These are phyloP conservation scores for Hansenula anomala DNA, from an alignment of 1,139 yeast species.

Conservation along the genomic window DNA sequence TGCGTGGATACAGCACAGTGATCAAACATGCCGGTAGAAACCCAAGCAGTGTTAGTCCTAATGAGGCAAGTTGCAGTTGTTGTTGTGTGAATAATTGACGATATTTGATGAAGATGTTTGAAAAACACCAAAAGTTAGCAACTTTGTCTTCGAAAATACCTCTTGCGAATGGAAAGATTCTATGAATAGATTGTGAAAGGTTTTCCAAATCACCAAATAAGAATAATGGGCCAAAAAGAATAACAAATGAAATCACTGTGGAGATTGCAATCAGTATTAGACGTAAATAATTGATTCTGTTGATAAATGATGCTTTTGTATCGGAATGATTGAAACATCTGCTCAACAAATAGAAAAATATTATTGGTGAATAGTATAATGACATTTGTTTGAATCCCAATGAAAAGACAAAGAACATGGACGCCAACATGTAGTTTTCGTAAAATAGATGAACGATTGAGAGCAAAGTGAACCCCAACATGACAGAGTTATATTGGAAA, in stretches of 20 bases:
- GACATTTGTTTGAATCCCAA: constrained; percentile 95
- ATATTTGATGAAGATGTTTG: constrained; percentile 73
- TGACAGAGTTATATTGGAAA: constrained; percentile 90
- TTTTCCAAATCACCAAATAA: constrained; percentile 36
- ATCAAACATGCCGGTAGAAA: constrained; percentile 61
- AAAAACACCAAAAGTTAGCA: constrained; percentile 94
- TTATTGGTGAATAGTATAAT: constrained; percentile 83
- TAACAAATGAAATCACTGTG: constrained; percentile 50
- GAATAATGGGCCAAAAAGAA: constrained; percentile 60
- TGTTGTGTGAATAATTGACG: constrained; percentile 47
- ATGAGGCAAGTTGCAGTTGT: constrained; percentile 59
- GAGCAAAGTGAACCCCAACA: constrained; percentile 80
- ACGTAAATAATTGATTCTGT: constrained; percentile 38
- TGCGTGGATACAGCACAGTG: constrained; percentile 48
- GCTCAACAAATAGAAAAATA: constrained; percentile 57
- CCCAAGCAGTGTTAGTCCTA: constrained; percentile 58
- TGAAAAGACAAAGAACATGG: constrained; percentile 75
- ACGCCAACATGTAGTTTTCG: constrained; percentile 61
- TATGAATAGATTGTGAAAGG: constrained; percentile 39
- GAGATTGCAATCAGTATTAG: constrained; percentile 58
- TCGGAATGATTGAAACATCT: constrained; percentile 25
- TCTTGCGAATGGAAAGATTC: constrained; percentile 88
- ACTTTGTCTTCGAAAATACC: constrained; percentile 98
- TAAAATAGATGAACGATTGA: constrained; percentile 63
- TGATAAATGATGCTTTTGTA: constrained; percentile 13